Evolutionary conservation across 129 eudicot genomes (phyloP).

Genomic region (Tagetes patula): DNA sequence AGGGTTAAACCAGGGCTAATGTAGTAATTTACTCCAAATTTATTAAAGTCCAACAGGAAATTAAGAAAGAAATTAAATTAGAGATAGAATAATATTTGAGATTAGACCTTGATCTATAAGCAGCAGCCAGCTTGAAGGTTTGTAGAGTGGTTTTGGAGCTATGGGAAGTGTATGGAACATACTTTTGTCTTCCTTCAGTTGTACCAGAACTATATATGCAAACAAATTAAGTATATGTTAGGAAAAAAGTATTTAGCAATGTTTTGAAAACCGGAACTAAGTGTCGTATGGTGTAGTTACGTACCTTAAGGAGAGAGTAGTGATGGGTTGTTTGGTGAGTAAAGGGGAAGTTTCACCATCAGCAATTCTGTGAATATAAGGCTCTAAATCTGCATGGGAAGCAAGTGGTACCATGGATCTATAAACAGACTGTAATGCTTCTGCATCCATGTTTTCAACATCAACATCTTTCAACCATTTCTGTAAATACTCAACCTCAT

Average conservation of each 20-base stretch:
- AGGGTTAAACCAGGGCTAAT: no score
- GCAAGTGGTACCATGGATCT: conserved; percentile 63
- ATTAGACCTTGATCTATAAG: conserved; percentile 76
- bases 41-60: not conserved
- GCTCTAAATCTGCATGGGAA: conserved; percentile 77
- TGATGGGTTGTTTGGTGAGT: conserved; percentile 68
- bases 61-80: not conserved
- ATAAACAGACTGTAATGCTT: conserved; percentile 46
- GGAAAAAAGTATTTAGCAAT: no score
- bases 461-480: conserved; percentile 62
- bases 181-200: conserved; percentile 84
- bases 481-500: conserved; percentile 57
- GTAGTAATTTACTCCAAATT: no score
- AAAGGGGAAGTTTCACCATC: conserved; percentile 69
- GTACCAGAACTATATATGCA: conserved; percentile 68
- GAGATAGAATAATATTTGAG: not conserved
- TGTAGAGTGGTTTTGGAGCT: conserved; percentile 82
- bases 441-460: conserved; percentile 40
- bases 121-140: conserved; percentile 72
- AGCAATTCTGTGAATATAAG: conserved; percentile 70
- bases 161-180: conserved; percentile 73
- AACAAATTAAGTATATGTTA: no score
- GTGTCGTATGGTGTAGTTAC: no score
- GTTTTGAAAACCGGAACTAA: no score
- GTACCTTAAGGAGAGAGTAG: conserved; percentile 70